Percentiles rank a stretch among this genome's conserved stretches.
Conservation (phyloP, 768 basidiomycete genomes). For the Trametes elegans region DNA sequence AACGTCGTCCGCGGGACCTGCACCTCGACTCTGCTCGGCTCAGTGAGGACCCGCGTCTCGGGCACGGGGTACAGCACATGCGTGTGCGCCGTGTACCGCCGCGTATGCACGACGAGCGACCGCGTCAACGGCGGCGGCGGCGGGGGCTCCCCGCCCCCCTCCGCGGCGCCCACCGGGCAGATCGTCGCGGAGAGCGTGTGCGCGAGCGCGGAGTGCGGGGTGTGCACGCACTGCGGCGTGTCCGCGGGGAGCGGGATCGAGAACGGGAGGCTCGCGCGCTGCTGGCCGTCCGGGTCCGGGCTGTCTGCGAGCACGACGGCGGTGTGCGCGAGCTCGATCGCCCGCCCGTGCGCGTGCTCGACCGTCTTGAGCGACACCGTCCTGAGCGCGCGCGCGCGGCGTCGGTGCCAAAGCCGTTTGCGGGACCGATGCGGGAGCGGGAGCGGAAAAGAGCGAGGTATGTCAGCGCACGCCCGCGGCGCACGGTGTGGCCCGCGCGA, state of each 20-base stretch:
- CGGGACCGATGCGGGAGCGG: no score
- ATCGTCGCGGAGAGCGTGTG: conserved; percentile 72
- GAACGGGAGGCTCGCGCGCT: conserved; percentile 73
- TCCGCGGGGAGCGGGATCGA: conserved; percentile 76
- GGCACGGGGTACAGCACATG: conserved; percentile 57
- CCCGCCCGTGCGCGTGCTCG: conserved; percentile 57
- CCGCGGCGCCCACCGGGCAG: conserved; percentile 40
- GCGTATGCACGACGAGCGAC: conserved; percentile 65
- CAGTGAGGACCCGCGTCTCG: conserved; percentile 51
- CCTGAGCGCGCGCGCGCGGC: conserved; percentile 37
- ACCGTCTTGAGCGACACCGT: conserved; percentile 64
- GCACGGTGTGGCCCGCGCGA: conserved; percentile 1
- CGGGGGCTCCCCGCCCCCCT: no score
- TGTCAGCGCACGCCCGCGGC: conserved; percentile 9
- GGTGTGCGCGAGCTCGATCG: conserved; percentile 63
- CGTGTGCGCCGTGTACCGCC: conserved; percentile 68
- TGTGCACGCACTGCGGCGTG: conserved; percentile 80
- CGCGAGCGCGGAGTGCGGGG: conserved; percentile 67
- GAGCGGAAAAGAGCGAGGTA: conserved; percentile 3
- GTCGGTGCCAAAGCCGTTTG: no score
- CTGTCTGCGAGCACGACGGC: conserved; percentile 56
- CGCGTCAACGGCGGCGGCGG: conserved; percentile 47
- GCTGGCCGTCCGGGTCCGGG: conserved; percentile 34
- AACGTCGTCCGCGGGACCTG: conserved; percentile 74
- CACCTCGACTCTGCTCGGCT: conserved; percentile 67